Evolutionary conservation across 768 basidiomycete genomes (phyloP), one percentile per base, ranked within the genome.

Genomic region (Boletus bicolor): DNA sequence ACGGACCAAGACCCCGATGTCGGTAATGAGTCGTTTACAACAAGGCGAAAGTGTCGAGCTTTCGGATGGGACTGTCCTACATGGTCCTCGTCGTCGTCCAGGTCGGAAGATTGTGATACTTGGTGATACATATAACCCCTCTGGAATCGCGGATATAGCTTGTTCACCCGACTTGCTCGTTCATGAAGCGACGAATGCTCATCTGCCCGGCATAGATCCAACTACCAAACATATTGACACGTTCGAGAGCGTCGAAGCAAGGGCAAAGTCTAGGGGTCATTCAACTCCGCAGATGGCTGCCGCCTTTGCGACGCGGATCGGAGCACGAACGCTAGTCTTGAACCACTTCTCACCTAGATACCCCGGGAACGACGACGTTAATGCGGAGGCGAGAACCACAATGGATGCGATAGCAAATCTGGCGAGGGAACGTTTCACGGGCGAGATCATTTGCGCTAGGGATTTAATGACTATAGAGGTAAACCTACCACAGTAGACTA

Each of bases 261-360:
- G 84, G 54, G 76, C 91, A 7, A 86, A 77, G 67, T 85, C 83
- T 3, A 80, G 91, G 66, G 94, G 93, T 0, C 93, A 97, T 70
- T 93, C 91, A 5, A 97, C 93, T 12, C 92, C 93, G 1, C 89
- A 91, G 64, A 89, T 93, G 85, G 94, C 92, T 8, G 93, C 86
- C 11, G 75, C 76, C 12, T 95, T 95, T 66, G 93, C 89, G 5
- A 83, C 78, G 66, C 73, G 70, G 9, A 81, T 91, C 39, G 65
- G 77, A 6, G 89, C 91, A 26, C 74, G 72, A 55, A 78, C 72
- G 53, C 76, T 96, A 19, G 73, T 89, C 39, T 73, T 97, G 46
- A 95, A 93, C 65, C 93, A 96, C 69, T 91, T 96, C 67, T 92
- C 91, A 49, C 73, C 89, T 28, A 80, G 88, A 60, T 95, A 92